Conservation (phyloP, 129 eudicot species). For the Kitagawia praeruptora region DNA sequence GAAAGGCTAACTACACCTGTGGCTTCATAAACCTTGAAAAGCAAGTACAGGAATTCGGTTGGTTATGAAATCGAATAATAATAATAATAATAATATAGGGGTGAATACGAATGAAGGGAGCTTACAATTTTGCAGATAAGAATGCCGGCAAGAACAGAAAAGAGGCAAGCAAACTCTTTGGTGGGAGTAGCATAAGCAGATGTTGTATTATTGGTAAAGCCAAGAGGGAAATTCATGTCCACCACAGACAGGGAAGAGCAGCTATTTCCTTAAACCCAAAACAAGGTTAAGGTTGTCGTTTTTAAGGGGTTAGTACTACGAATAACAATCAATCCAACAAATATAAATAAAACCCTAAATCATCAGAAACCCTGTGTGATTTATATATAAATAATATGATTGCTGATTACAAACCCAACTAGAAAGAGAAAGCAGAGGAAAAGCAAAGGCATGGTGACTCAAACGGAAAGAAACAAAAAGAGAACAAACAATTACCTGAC, state of each 20-base stretch:
- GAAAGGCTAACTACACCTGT: slow-evolving; percentile 47
- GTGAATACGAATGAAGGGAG: neutral
- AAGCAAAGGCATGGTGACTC: no score
- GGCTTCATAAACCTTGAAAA: slow-evolving; percentile 61
- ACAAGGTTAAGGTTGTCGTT: neutral
- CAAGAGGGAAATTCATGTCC: slow-evolving; percentile 14
- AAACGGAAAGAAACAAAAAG: neutral
- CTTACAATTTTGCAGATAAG: slow-evolving; percentile 69
- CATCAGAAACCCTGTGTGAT: neutral
- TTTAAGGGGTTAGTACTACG: no score
- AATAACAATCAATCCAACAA: neutral
- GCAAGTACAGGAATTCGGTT: slow-evolving; percentile 4
- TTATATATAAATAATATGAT: no score
- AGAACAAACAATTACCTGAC: neutral
- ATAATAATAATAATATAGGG: no score
- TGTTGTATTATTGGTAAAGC: slow-evolving; percentile 12
- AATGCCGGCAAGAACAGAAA: slow-evolving; percentile 49
- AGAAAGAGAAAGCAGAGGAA: neutral
- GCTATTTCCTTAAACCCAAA: neutral
- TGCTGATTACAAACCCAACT: neutral
- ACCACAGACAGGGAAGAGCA: neutral
- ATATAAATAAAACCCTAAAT: neutral
- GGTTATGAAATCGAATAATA: no score
- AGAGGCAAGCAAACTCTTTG: slow-evolving; percentile 39
- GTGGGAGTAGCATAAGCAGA: slow-evolving; percentile 24